Evolutionary conservation across 1,284 basidiomycete genomes (phyloP), one percentile per base, ranked within the genome.

Genomic region (Coniophora puteana): DNA sequence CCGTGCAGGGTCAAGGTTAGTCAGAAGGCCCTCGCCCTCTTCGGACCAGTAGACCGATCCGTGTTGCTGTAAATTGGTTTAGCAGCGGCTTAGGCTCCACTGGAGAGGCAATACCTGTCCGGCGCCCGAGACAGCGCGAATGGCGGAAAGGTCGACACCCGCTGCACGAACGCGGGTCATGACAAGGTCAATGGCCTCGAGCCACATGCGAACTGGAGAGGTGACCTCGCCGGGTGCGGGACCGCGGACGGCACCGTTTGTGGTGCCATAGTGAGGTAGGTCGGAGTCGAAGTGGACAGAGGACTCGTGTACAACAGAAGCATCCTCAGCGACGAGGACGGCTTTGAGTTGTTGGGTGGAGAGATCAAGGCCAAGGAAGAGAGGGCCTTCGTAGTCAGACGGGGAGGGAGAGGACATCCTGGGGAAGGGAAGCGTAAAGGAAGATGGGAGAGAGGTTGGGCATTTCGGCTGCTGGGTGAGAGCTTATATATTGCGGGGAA

Each of bases 281-380:
- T 95, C 90, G 28, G 69, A 67, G 62, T 92, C 89, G 57, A 93
- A 94, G 56, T 87, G 76, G 24, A 94, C 83, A 8, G 83, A 72
- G 12, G 78, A 71, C 59, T 93, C 87, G 52, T 83, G 75, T 4
- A 89, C 67, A 35, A 89, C 72, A 16, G 68, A 62, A 29, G 78
- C 74, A 39, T 80, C 69, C 29, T 77, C 68, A 17, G 77, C 66
- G 47, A 89, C 75, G 32, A 93, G 59, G 31, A 86, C 69, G 6
- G 79, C 83, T 62, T 93, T 94, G 51, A 93, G 75, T 40, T 89
- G 85, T 58, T 96, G 91, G 0, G 90, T 94, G 6, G 88, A 91
- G 34, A 91, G 74, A 62, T 95, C 91, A 43, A 94, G 73, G 11
- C 92, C 91, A 20, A 94, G 81, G 60, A 92, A 93, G 41, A 86